phyloP scores from a whole-genome alignment of 2,329 filamentous ascomycete genomes.

The Hypoxylon sp. region DNA sequence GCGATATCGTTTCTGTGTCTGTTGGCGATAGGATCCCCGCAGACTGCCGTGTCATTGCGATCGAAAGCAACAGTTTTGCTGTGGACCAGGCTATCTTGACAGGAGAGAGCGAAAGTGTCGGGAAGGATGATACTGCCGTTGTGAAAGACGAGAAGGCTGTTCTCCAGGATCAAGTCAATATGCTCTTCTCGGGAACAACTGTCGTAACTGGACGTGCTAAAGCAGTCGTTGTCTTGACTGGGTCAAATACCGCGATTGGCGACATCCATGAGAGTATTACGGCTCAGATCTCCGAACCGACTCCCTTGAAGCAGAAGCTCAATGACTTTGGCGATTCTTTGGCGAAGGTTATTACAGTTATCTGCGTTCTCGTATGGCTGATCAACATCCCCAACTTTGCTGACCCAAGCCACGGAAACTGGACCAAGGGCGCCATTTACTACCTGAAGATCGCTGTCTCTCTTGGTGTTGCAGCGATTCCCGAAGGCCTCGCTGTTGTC shows the following conservation, averaged over 20 bases:
- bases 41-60: constrained; percentile 89
- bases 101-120: constrained; percentile 96
- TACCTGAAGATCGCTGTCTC: constrained; percentile 99
- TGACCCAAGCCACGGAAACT: constrained; percentile 92
- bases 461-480: constrained; percentile 96
- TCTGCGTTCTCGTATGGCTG: constrained; percentile 96
- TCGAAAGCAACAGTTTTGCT: constrained; percentile 97
- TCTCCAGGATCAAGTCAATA: constrained; percentile 97
- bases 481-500: constrained; percentile 96
- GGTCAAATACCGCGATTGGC: constrained; percentile 92
- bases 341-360: constrained; percentile 98
- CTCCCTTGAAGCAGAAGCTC: constrained; percentile 97
- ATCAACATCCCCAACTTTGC: constrained; percentile 99
- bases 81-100: constrained; percentile 98
- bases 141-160: constrained; percentile 87
- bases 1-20: constrained; percentile 88
- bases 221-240: constrained; percentile 91
- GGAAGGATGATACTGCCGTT: constrained; percentile 79
- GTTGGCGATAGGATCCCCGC: constrained; percentile 95
- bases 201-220: constrained; percentile 94
- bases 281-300: constrained; percentile 97
- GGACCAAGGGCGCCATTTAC: constrained; percentile 98
- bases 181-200: constrained; percentile 98
- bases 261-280: constrained; percentile 99
- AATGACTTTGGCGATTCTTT: constrained; percentile 97